A percentile compares a stretch with the other conserved stretches of the same genome.
Evolutionary conservation across 2,329 filamentous ascomycete genomes (phyloP).

Genomic region (Furcasterigmium furcatum): DNA sequence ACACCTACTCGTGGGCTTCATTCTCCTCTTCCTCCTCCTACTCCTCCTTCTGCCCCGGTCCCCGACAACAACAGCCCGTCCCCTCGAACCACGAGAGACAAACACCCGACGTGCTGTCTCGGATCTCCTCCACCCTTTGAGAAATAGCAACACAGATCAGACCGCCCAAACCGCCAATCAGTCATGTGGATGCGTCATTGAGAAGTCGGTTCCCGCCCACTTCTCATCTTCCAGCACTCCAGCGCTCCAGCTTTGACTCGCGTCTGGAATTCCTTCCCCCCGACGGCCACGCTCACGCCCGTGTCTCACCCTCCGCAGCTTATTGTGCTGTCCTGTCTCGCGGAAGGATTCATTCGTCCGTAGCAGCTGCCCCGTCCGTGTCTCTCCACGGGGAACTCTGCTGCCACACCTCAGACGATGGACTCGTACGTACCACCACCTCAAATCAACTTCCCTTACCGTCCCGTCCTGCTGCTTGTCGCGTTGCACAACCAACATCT

Average conservation of each 20-base stretch:
- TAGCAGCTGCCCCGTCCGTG: not conserved
- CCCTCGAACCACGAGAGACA: too few relatives aligned
- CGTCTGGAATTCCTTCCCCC: not conserved
- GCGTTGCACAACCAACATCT: too few relatives aligned
- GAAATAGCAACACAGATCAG: too few relatives aligned
- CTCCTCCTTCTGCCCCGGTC: too few relatives aligned
- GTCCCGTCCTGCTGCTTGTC: not conserved
- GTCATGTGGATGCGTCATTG: not conserved
- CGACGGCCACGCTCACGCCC: not conserved
- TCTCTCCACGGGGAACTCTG: not conserved
- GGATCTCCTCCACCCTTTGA: not conserved
- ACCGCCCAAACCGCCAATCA: not conserved
- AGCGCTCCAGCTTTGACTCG: not conserved
- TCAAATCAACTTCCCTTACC: too few relatives aligned
- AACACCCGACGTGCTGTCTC: not conserved
- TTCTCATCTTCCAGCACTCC: not conserved
- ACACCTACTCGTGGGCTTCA: too few relatives aligned
- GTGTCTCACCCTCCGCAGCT: too few relatives aligned
- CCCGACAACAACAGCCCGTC: too few relatives aligned
- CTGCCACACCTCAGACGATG: not conserved
- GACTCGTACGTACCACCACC: conserved; percentile 1
- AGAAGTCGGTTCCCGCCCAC: not conserved
- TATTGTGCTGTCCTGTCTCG: not conserved
- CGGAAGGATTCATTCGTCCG: not conserved
- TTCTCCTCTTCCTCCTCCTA: too few relatives aligned